phyloP scores from a whole-genome alignment of 2,329 filamentous ascomycete species.

The Pestalotiopsis sp. region DNA sequence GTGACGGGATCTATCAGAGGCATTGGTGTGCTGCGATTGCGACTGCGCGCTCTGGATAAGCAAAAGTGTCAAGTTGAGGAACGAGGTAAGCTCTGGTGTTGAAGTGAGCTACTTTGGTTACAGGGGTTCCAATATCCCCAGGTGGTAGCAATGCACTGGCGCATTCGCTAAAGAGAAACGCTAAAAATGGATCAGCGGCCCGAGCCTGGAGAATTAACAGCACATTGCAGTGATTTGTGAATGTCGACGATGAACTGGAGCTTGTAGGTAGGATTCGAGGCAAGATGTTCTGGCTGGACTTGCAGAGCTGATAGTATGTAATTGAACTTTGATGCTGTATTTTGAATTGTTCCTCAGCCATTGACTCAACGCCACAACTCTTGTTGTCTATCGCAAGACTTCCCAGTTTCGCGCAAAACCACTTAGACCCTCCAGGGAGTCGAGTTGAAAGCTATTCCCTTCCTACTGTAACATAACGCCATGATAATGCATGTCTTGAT shows the following conservation, averaged over 20 bases:
- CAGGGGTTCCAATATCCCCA: not conserved
- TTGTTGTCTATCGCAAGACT: not conserved
- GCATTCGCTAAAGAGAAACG: not conserved
- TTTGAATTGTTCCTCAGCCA: not conserved
- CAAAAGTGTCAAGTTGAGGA: not conserved
- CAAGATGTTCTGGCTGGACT: too few species aligned
- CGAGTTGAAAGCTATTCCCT: not conserved
- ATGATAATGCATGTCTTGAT: not conserved
- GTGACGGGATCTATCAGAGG: conserved; percentile 37
- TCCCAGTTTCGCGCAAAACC: not conserved
- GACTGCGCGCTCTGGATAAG: not conserved
- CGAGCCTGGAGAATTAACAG: not conserved
- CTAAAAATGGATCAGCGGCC: not conserved
- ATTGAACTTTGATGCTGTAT: too few species aligned
- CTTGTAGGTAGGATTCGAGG: too few species aligned
- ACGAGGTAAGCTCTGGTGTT: not conserved
- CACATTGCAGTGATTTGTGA: not conserved
- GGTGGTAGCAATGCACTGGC: not conserved
- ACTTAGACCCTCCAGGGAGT: too few species aligned
- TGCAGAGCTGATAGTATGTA: too few species aligned
- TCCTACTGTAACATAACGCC: not conserved
- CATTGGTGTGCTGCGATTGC: conserved; percentile 23
- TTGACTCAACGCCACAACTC: not conserved
- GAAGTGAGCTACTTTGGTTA: not conserved
- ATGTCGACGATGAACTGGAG: not conserved